Evolutionary conservation across 768 basidiomycete species (phyloP), one percentile per base, ranked within the genome.

Genomic region (Mycena rosella): DNA sequence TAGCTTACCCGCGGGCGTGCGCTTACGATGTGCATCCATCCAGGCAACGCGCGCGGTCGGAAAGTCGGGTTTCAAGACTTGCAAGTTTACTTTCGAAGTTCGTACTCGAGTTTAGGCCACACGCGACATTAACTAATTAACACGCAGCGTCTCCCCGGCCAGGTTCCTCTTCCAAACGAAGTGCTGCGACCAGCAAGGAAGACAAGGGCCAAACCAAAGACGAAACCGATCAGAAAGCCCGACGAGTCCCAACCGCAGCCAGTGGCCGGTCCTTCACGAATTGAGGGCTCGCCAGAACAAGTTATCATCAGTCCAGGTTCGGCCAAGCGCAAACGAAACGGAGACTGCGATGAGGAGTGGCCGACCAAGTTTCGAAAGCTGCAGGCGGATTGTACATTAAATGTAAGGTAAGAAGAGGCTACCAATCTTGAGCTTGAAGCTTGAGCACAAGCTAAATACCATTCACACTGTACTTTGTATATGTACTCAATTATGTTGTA

Each of bases 11-110:
- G 18, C 4, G 20, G 6, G 42, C 42, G 42, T 44, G 42, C 20
- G 5, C 6, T 22, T 8, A 44, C 42, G 15, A 17, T n/a, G n/a
- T n/a, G n/a, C n/a, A n/a, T n/a, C n/a, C 32, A 34, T 34, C 32
- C n/a, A 72, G 4, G 73, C 71, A 3, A 72, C 70, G 67, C 66
- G 61, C 34, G 69, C 69, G 24, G 60, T n/a, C 18, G 76, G 76
- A 2, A 68, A 60, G 45, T 68, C 67, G 5, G 72, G 71, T 15
- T 77, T 72, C 60, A 55, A 60, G 24, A 75, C 72, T 4, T 77
- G 74, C 65, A 68, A 70, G 42, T 77, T 75, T 34, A 45, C 11
- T 6, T 74, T 76, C 45, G 32, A 67, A 38, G 75, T 74, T 45
- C n/a, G 68, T 56, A 32, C 53, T 38, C 32, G 29, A 13, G 7